Evolutionary conservation across 2,329 filamentous ascomycete species (phyloP).

Genomic region (Colletotrichum liriopes): DNA sequence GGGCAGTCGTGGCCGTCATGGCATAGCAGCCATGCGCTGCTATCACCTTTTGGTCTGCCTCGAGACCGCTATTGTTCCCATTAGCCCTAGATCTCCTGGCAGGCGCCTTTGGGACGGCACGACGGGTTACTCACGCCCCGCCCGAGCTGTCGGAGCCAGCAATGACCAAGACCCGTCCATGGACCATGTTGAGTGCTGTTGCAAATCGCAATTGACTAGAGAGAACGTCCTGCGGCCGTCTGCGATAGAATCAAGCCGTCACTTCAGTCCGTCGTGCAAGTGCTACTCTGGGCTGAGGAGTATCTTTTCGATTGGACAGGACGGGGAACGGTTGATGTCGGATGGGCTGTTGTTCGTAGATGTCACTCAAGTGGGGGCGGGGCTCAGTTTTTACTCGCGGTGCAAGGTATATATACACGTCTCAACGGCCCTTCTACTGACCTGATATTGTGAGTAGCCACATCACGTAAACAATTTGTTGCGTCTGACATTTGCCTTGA

Average conservation of each 20-base stretch:
- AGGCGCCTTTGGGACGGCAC: background rate
- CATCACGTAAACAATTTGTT: background rate
- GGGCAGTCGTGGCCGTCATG: slow-evolving; percentile 93
- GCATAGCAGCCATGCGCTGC: slow-evolving; percentile 94
- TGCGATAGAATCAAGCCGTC: no score
- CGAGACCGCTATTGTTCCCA: slow-evolving; percentile 78
- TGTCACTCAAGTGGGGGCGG: slow-evolving; percentile 42
- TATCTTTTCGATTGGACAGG: background rate
- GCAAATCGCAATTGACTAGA: background rate
- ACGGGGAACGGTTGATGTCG: slow-evolving; percentile 18
- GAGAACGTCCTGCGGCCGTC: background rate
- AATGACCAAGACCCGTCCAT: slow-evolving; percentile 79
- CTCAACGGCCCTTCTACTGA: background rate
- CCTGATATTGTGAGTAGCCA: background rate
- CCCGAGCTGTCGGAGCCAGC: slow-evolving; percentile 93
- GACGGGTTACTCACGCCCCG: slow-evolving; percentile 74
- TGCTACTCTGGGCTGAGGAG: background rate
- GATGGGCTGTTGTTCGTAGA: slow-evolving; percentile 19
- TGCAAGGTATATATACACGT: background rate
- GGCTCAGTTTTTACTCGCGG: slow-evolving; percentile 24
- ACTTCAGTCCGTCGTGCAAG: background rate
- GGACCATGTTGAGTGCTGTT: slow-evolving; percentile 51
- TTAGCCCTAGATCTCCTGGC: background rate
- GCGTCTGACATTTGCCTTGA: background rate
- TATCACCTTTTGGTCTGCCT: slow-evolving; percentile 96